phyloP scores from a whole-genome alignment of 2,329 filamentous ascomycete genomes.

The Metarhizium rileyi region DNA sequence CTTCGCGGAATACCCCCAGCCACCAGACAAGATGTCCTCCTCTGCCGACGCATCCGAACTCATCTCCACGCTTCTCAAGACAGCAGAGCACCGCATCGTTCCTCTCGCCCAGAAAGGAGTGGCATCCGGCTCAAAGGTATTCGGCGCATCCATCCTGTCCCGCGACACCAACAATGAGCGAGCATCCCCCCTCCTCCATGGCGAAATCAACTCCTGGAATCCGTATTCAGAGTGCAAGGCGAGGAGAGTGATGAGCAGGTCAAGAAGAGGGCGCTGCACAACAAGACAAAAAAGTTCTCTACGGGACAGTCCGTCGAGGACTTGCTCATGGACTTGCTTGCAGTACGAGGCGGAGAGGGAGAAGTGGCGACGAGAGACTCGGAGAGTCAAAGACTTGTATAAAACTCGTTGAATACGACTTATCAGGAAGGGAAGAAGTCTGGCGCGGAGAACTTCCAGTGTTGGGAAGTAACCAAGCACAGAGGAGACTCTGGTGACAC shows the following conservation, averaged over 20 bases:
- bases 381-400: slow-evolving; percentile 39
- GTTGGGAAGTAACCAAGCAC: slow-evolving; percentile 31
- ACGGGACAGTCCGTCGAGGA: slow-evolving; percentile 31
- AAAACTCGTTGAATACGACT: slow-evolving; percentile 32
- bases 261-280: slow-evolving; percentile 36
- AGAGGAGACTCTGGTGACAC: too few relatives aligned
- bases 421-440: slow-evolving; percentile 39
- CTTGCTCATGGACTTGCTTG: slow-evolving; percentile 27
- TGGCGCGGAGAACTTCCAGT: slow-evolving; percentile 33
- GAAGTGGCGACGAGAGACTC: slow-evolving; percentile 30
- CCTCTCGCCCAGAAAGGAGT: slow-evolving; percentile 41
- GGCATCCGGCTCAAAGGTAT: slow-evolving; percentile 43
- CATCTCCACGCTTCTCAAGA: slow-evolving; percentile 29
- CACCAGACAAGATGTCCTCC: background rate
- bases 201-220: slow-evolving; percentile 49
- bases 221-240: slow-evolving; percentile 41
- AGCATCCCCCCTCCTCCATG: slow-evolving; percentile 44
- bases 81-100: slow-evolving; percentile 37
- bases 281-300: slow-evolving; percentile 48
- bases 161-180: slow-evolving; percentile 45
- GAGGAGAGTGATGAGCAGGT: slow-evolving; percentile 30
- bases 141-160: slow-evolving; percentile 44
- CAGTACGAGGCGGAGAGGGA: slow-evolving; percentile 22
- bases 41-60: slow-evolving; percentile 12
- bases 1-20: background rate